Percentiles rank a stretch among this genome's conserved stretches.
These are phyloP conservation scores for Filobasidium wieringae DNA, from an alignment of 768 basidiomycete species.

Conservation along the genomic window DNA sequence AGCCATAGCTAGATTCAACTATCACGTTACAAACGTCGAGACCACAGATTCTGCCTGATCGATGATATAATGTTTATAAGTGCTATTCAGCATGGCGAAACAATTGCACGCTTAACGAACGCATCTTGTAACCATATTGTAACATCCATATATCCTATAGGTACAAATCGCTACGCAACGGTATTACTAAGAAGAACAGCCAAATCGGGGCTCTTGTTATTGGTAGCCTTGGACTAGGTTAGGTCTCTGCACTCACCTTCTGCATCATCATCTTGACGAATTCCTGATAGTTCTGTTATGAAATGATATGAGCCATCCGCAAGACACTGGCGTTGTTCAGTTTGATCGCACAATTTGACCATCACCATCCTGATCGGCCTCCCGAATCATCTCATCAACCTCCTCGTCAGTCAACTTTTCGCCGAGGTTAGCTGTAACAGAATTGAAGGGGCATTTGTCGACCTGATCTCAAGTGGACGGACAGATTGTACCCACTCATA, in stretches of 20 bases:
- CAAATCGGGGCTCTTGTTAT: too few relatives aligned
- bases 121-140: too few relatives aligned
- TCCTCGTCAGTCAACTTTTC: conserved; percentile 78
- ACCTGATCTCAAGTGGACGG: not conserved
- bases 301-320: not conserved
- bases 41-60: too few relatives aligned
- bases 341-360: conserved; percentile 47
- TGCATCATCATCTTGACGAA: conserved; percentile 21
- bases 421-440: conserved; percentile 43
- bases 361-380: conserved; percentile 87
- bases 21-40: too few relatives aligned
- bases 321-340: not conserved
- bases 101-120: too few relatives aligned
- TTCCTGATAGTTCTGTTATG: conserved; percentile 10
- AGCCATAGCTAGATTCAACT: too few relatives aligned
- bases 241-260: conserved; percentile 4
- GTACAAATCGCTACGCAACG: too few relatives aligned
- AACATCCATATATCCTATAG: too few relatives aligned
- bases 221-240: too few relatives aligned
- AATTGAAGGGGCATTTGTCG: not conserved
- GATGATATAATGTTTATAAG: too few relatives aligned
- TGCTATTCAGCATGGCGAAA: too few relatives aligned
- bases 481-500: conserved; percentile 65
- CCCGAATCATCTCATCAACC: conserved; percentile 93
- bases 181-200: too few relatives aligned